Evolutionary conservation across 768 basidiomycete species (phyloP).

Genomic region (Serendipita sp.): DNA sequence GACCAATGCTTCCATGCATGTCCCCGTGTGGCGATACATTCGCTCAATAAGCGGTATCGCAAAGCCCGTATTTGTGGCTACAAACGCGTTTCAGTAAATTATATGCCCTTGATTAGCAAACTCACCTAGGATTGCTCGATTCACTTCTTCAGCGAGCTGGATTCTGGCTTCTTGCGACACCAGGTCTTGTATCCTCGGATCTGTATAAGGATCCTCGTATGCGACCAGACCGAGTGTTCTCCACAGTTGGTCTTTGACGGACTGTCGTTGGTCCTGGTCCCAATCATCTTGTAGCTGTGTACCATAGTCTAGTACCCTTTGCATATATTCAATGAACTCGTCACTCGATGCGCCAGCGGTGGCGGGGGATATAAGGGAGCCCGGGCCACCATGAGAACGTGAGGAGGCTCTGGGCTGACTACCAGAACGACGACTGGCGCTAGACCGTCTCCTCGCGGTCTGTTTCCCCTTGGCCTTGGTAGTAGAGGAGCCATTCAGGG

Average conservation of each 20-base stretch:
- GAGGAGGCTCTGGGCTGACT: background rate
- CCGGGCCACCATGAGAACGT: background rate
- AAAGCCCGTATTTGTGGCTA: slow-evolving; percentile 65
- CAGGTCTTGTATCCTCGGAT: slow-evolving; percentile 21
- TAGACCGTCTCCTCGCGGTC: background rate
- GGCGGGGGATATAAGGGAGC: background rate
- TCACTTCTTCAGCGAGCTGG: slow-evolving; percentile 57
- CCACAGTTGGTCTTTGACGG: slow-evolving; percentile 51
- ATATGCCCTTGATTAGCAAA: slow-evolving; percentile 6
- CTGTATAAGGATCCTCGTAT: slow-evolving; percentile 56
- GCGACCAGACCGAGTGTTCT: slow-evolving; percentile 69
- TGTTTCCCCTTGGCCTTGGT: slow-evolving; percentile 8
- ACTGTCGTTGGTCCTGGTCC: slow-evolving; percentile 42
- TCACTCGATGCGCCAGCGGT: background rate
- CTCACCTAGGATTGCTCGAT: slow-evolving; percentile 69
- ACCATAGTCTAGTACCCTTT: slow-evolving; percentile 57
- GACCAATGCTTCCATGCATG: slow-evolving; percentile 55
- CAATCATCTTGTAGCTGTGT: slow-evolving; percentile 55
- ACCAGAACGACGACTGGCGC: background rate
- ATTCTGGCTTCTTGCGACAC: slow-evolving; percentile 38
- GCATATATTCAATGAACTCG: slow-evolving; percentile 21
- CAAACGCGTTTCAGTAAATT: background rate
- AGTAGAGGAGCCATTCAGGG: background rate
- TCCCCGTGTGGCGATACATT: slow-evolving; percentile 58
- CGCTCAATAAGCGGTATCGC: slow-evolving; percentile 55